Base-by-base conservation (phyloP, 2,329 filamentous ascomycete genomes). In the Monosporascus cannonballus region DNA sequence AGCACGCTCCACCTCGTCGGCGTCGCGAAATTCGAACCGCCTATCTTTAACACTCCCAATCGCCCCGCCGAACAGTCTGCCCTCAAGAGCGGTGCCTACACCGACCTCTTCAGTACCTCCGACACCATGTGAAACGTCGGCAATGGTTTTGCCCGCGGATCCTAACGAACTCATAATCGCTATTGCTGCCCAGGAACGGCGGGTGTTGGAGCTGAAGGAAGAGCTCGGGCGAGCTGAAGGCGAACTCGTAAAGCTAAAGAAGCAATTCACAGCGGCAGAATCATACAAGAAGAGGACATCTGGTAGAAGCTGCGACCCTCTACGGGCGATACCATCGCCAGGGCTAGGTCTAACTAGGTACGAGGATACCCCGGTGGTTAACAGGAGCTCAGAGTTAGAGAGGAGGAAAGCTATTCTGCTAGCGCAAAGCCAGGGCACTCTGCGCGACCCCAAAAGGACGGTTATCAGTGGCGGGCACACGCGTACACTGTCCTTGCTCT, bases 111-210 rank as follows among this genome's bases (percentile, higher is more conserved):
- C 75, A 1, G 64, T 72, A 25, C 79, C 80, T 3, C 73, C 75
- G 11, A 81, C 81, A 1, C 78, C 81, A 2, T 62, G 71, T 42
- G 75, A 81, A 47, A 70, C 71, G 2, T 71, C 75, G 1, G 66
- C 61, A 7, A 51, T 74, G 27, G 63, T 69, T 41, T 75, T 75
- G 1, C 78, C 79, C 1, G 70, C 74, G 38, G 83, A 86, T 56
- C 75, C 82, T 49, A 80, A 79, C 63, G 78, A 85, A 49, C 89
- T 96, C 63, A 85, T 99, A 59, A 92, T 90, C 56, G 88, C 92
- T 53, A 87, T 99, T 63, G 94, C 94, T 45, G 86, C 90, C 15
- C 92, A 97, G 72, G 94, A 99, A 73, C 81, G 94, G 53, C 85
- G 84, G 59, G 93, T 99, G 2, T 74, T 99, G 53, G 94, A 97